A percentile compares a stretch with the other conserved stretches of the same genome.
These are phyloP conservation scores for Erysimum pusillum DNA, from an alignment of 441 rosid species.

Conservation along the genomic window DNA sequence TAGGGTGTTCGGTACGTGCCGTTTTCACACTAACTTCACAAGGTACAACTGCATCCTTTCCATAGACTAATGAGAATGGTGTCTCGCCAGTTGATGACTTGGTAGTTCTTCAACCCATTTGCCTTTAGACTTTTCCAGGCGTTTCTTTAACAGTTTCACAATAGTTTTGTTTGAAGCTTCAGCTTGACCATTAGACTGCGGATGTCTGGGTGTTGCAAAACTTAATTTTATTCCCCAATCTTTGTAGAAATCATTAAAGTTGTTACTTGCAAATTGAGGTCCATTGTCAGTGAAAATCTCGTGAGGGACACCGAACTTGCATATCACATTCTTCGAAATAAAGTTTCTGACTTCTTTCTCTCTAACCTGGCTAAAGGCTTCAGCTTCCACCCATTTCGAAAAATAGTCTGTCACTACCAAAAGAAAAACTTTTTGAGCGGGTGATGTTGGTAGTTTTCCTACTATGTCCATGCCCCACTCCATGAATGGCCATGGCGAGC, in stretches of 20 bases:
- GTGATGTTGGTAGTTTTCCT: background rate
- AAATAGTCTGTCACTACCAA: background rate
- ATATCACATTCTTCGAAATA: background rate
- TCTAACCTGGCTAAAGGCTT: background rate
- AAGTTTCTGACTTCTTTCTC: background rate
- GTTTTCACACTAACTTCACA: too few species aligned
- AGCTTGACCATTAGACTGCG: background rate
- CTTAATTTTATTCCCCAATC: background rate
- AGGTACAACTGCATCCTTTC: too few species aligned
- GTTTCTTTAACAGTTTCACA: too few species aligned
- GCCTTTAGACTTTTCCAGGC: too few species aligned
- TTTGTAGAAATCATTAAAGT: background rate
- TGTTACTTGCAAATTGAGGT: background rate
- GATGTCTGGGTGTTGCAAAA: background rate
- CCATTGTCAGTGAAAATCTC: background rate
- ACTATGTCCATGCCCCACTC: conserved; percentile 1
- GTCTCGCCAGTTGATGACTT: too few species aligned
- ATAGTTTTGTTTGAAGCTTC: background rate
- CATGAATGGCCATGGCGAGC: background rate
- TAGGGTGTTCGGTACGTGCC: too few species aligned
- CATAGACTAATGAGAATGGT: too few species aligned
- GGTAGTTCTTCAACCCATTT: too few species aligned
- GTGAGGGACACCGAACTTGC: background rate
- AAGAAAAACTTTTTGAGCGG: background rate
- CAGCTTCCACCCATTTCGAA: background rate